These are phyloP conservation scores for Talaromyces funiculosus DNA, from an alignment of 2,329 filamentous ascomycete genomes.

Conservation along the genomic window DNA sequence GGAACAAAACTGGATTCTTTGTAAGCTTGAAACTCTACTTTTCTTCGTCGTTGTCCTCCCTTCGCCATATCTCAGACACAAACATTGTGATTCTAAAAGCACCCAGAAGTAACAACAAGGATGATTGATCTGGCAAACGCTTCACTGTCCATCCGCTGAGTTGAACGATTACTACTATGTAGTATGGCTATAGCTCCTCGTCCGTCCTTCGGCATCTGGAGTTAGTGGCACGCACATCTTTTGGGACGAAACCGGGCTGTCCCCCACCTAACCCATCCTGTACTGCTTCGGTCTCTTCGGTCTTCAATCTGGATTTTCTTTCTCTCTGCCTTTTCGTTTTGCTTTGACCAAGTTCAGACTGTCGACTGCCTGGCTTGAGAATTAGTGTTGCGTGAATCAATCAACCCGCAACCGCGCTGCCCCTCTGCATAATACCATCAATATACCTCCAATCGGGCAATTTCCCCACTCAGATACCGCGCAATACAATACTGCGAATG, in stretches of 20 bases:
- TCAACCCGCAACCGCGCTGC: background rate
- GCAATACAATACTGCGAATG: background rate
- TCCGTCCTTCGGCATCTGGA: background rate
- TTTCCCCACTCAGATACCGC: background rate
- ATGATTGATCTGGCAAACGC: background rate
- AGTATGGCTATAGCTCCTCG: too few relatives aligned
- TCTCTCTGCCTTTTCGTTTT: too few relatives aligned
- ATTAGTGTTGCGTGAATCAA: background rate
- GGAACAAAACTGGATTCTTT: conserved; percentile 3
- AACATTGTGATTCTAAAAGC: background rate
- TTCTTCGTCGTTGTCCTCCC: background rate
- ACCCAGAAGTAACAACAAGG: background rate
- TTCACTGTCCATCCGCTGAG: background rate
- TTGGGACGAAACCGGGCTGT: background rate
- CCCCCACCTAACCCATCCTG: background rate
- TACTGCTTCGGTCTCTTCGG: background rate
- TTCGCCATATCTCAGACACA: background rate
- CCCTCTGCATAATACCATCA: background rate
- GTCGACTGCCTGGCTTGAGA: background rate
- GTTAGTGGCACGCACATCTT: background rate
- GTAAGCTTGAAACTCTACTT: background rate
- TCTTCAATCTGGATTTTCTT: background rate
- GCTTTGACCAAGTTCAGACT: background rate
- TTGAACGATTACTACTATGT: background rate
- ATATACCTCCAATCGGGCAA: background rate